phyloP scores from a whole-genome alignment of 202 grass and related monocot genomes.

The Carex sylvatica region DNA sequence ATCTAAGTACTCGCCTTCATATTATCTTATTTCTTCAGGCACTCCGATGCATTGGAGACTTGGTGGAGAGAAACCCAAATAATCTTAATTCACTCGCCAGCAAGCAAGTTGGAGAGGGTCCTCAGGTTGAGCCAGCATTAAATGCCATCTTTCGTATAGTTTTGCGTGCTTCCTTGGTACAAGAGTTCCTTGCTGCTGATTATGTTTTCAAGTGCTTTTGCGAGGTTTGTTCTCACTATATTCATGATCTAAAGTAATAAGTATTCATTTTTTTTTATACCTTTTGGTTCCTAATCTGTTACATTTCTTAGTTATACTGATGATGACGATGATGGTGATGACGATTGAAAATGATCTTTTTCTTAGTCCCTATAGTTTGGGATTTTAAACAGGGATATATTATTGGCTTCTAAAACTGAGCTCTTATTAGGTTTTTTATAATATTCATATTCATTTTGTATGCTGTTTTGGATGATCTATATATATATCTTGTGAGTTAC shows the following conservation, averaged over 20 bases:
- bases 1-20: conserved; percentile 6
- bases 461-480: conserved; percentile 8
- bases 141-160: conserved; percentile 83
- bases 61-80: conserved; percentile 80
- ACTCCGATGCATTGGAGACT: conserved; percentile 80
- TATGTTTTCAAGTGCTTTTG: conserved; percentile 97
- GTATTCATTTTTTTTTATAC: not conserved
- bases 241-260: not conserved
- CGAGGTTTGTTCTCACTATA: conserved; percentile 49
- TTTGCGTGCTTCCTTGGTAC: conserved; percentile 63
- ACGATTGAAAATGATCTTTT: not conserved
- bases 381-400: conserved; percentile 14
- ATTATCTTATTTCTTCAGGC: conserved; percentile 52
- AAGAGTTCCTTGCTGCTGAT: conserved; percentile 93
- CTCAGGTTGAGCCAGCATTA: conserved; percentile 78
- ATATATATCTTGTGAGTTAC: not conserved
- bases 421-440: not conserved
- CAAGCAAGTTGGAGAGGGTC: conserved; percentile 94
- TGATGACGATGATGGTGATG: not conserved
- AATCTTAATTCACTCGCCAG: conserved; percentile 76
- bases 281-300: not conserved
- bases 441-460: conserved; percentile 1
- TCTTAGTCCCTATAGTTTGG: not conserved
- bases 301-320: not conserved
- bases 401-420: conserved; percentile 20